Evolutionary conservation across 306 rosid genomes (phyloP).

Genomic region (Ceratonia siliqua): DNA sequence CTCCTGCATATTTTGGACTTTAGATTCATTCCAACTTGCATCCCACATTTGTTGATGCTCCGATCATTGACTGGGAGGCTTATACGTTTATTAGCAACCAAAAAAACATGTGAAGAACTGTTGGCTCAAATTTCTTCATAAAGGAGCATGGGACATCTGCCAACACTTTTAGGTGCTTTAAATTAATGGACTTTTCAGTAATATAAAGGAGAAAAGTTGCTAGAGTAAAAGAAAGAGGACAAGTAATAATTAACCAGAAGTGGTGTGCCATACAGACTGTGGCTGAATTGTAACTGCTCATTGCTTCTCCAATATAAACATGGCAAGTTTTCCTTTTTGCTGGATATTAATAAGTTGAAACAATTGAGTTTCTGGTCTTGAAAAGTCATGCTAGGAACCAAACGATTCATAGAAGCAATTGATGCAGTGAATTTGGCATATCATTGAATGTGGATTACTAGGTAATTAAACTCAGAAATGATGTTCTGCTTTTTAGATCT

Average conservation of each 20-base stretch:
- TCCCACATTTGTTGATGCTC: constrained; percentile 4
- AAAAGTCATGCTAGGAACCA: constrained; percentile 1
- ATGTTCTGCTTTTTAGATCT: not conserved
- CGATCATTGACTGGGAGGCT: not conserved
- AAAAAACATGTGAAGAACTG: constrained; percentile 1
- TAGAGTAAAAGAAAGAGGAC: not conserved
- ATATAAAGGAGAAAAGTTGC: not conserved
- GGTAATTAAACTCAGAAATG: not conserved
- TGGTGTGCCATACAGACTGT: not conserved
- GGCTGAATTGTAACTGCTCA: constrained; percentile 1
- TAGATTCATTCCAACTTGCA: not conserved
- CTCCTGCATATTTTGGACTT: not conserved
- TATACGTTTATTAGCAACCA: not conserved
- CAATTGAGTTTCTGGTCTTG: not conserved
- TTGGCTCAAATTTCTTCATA: not conserved
- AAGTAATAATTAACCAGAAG: not conserved
- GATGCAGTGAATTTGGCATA: constrained; percentile 1
- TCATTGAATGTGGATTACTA: not conserved
- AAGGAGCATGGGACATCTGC: constrained; percentile 4
- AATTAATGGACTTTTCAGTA: not conserved
- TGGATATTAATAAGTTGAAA: not conserved
- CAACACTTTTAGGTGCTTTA: not conserved
- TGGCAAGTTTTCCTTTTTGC: not conserved
- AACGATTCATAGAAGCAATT: not conserved
- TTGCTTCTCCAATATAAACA: no score